A percentile compares a stretch with the other conserved stretches of the same genome.
phyloP scores from a whole-genome alignment of 371 early-diverging fungal genomes.

The Catenaria anguillulae region DNA sequence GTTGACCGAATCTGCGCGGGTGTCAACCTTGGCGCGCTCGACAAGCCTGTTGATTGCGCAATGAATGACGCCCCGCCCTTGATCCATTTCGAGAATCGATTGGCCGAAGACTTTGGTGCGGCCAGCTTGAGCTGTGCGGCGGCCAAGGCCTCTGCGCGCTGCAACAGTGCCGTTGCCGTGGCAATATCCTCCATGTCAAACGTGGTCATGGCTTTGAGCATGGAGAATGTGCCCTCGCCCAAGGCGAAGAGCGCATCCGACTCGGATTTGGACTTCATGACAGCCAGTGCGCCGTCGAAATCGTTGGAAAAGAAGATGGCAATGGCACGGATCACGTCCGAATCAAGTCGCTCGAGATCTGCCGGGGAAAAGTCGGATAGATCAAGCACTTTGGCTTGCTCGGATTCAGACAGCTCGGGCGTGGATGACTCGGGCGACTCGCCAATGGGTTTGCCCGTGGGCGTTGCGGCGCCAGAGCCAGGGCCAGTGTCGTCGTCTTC shows the following conservation, averaged over 20 bases:
- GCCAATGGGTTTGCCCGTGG: too few relatives aligned
- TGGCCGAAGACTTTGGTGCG: not conserved
- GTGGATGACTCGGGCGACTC: too few relatives aligned
- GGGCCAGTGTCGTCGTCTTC: too few relatives aligned
- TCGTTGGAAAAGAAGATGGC: not conserved
- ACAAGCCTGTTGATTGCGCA: too few relatives aligned
- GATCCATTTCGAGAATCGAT: not conserved
- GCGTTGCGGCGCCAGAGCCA: too few relatives aligned
- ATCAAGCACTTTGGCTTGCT: too few relatives aligned
- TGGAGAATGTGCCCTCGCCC: not conserved
- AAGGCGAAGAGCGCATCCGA: not conserved
- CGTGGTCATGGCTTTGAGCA: slow-evolving; percentile 5
- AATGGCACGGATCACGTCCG: not conserved
- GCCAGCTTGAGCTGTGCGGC: not conserved
- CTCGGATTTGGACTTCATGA: not conserved
- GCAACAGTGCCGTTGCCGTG: not conserved
- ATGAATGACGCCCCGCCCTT: not conserved
- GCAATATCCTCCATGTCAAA: not conserved
- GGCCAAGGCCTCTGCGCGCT: slow-evolving; percentile 2
- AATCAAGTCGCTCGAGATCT: too few relatives aligned
- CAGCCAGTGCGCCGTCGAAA: not conserved
- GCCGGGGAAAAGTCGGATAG: too few relatives aligned
- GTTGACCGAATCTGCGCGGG: slow-evolving; percentile 3
- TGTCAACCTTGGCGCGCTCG: too few relatives aligned
- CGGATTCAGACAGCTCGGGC: too few relatives aligned